Base-by-base conservation (phyloP, 495 filamentous ascomycete species). In the Aspergillus wentii region DNA sequence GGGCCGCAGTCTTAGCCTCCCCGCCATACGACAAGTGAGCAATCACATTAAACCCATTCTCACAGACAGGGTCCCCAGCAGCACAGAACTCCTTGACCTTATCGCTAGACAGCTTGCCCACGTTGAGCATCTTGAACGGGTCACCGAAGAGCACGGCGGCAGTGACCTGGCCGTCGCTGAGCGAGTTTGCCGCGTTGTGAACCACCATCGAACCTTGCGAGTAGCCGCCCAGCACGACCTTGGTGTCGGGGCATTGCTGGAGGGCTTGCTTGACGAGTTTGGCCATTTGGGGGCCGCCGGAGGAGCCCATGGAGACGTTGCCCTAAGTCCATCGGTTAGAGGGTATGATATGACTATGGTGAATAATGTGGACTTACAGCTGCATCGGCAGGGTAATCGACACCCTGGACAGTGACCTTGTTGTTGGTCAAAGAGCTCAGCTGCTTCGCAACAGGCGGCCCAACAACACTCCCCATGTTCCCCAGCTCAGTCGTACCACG, bases 151-250 rank as follows among this genome's bases (percentile, higher is more conserved):
- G 61, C n/a, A 81, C 74, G 4, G 64, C 55, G 21, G 40, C 51
- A 5, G 54, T 13, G 5, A 66, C 52, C 36, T 60, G 48, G 9
- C 40, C 41, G 0, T 62, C 41, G 19, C 47, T 48, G 9, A 74
- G 50, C 30, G 55, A 50, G 23, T 29, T 54, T 9, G 64, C 62
- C 3, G 72, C 72, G 34, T 71, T 69, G 57, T 76, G 76, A 2
- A 71, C 65, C 10, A 75, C 54, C 62, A 72, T 68, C 1, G 62
- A 63, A 11, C 70, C 75, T 46, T 81, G 78, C 1, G 73, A 78
- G 49, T 82, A 84, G 19, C 79, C 80, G 5, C 69, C 65, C 8
- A 76, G 54, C n/a, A 80, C 69, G 38, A 83, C 64, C 53, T 79
- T 76, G 32, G 77, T 80, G 25, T 68, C 60, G 1, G 80, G 78